These are phyloP conservation scores for Elaeis guineensis DNA, from an alignment of 176 grass and related monocot genomes.

Conservation along the genomic window DNA sequence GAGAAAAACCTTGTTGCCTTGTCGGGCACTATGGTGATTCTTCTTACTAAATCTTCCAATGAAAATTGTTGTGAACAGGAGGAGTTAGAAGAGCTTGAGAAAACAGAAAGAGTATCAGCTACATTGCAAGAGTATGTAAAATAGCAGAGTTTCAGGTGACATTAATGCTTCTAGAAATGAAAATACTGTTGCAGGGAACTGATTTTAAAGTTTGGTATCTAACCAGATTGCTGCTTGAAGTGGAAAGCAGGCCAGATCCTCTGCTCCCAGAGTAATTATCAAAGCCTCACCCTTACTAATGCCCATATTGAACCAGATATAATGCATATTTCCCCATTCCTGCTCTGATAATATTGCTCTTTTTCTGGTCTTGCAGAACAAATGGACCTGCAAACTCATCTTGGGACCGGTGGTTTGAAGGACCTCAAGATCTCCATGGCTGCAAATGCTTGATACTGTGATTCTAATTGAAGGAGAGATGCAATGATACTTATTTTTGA, in stretches of 20 bases:
- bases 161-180: not conserved
- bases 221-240: constrained; percentile 46
- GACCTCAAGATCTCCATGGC: constrained; percentile 11
- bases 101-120: constrained; percentile 57
- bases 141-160: constrained; percentile 1
- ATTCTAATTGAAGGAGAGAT: not conserved
- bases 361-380: constrained; percentile 3
- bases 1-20: too few relatives aligned
- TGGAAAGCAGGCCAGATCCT: constrained; percentile 62
- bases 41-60: too few relatives aligned
- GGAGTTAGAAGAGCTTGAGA: constrained; percentile 61
- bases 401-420: constrained; percentile 15
- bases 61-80: constrained; percentile 28
- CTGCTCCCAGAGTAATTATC: constrained; percentile 69
- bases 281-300: not conserved
- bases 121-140: constrained; percentile 55
- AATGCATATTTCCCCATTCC: too few relatives aligned
- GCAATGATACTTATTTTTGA: not conserved
- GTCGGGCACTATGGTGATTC: too few relatives aligned
- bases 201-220: constrained; percentile 3
- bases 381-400: not conserved
- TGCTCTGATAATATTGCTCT: not conserved
- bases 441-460: constrained; percentile 24
- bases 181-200: constrained; percentile 1
- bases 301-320: not conserved